These are phyloP conservation scores for Aspergillus baeticus DNA, from an alignment of 495 filamentous ascomycete genomes.

Conservation along the genomic window DNA sequence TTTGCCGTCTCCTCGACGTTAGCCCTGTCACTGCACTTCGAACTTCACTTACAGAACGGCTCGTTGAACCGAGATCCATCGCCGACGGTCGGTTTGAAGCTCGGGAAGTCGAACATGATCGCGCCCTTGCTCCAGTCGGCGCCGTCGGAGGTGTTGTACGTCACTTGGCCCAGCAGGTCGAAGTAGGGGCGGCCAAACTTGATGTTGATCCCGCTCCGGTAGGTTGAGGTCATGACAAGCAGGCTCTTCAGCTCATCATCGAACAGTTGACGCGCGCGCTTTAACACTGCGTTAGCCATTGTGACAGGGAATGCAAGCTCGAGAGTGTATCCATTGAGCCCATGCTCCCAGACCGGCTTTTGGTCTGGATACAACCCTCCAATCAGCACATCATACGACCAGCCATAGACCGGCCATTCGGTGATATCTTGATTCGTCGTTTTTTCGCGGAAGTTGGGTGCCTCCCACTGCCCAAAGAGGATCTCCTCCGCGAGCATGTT, in stretches of 20 bases:
- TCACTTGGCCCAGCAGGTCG: slow-evolving; percentile 16
- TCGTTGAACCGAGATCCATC: slow-evolving; percentile 12
- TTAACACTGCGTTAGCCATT: slow-evolving; percentile 6
- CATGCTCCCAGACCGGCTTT: slow-evolving; percentile 16
- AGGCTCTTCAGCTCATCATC: slow-evolving; percentile 9
- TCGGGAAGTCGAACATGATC: slow-evolving; percentile 19
- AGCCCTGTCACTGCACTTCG: background rate
- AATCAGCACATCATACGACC: slow-evolving; percentile 18
- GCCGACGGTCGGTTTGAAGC: slow-evolving; percentile 6
- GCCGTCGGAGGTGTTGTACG: slow-evolving; percentile 14
- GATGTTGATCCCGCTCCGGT: slow-evolving; percentile 17
- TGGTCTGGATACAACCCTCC: slow-evolving; percentile 17
- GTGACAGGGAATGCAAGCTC: slow-evolving; percentile 15
- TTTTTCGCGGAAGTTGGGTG: slow-evolving; percentile 17
- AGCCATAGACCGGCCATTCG: slow-evolving; percentile 16
- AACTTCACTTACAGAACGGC: slow-evolving; percentile 10
- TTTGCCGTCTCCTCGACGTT: slow-evolving; percentile 1
- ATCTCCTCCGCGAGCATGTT: slow-evolving; percentile 17
- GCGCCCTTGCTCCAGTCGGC: slow-evolving; percentile 15
- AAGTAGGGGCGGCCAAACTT: slow-evolving; percentile 16
- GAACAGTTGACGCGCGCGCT: slow-evolving; percentile 11
- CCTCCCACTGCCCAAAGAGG: slow-evolving; percentile 13
- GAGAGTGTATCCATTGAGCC: slow-evolving; percentile 11
- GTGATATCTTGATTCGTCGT: slow-evolving; percentile 12
- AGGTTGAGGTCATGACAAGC: slow-evolving; percentile 14